Base-by-base conservation (phyloP, 352 stramenopile genomes). In the Discostella stelligera region DNA sequence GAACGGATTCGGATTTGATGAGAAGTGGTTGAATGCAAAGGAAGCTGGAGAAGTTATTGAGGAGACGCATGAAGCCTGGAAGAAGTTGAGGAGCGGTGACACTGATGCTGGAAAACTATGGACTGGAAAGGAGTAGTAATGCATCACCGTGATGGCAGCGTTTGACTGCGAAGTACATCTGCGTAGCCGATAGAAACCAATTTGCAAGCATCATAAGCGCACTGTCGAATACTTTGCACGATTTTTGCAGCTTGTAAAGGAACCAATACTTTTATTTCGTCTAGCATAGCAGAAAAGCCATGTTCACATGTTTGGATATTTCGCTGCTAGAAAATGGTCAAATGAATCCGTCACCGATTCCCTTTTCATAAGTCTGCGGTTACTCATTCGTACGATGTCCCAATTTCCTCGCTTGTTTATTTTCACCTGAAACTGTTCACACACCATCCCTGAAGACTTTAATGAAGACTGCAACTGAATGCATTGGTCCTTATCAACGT, bases 1-100 rank as follows among this genome's bases (percentile, higher is more conserved):
- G 16, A 99, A 98, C 88, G 91, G 93, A 55, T 99, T 99, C 86
- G 97, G 97, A 61, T 99, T 98, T 68, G 95, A 98, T 62, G 97
- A 98, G 48, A 91, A 97, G 74, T 96, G 92, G 68, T 80, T 95
- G 46, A 65, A 86, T 77, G 86, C 85, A 41, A 77, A 74, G 20
- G 77, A 84, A 53, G 85, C 91, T 52, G 80, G 90, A 25, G 80
- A 94, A 55, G 86, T 96, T 50, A 96, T 96, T 76, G 82, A 90
- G 37, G 91, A 96, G 82, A 95, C 91, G 21, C 85, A 96, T 69
- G 88, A 87, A 23, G 82, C 90, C 46, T 96, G 91, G 91, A 94
- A 95, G 83, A 91, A 89, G 46, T 81, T 96, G 52, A 79, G 83
- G 61, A 73, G 79, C 46, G 92, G 92, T 20, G 84, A 94, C 54